Evolutionary conservation across 2,329 filamentous ascomycete species (phyloP).

Genomic region (Pseudogymnoascus sp.): DNA sequence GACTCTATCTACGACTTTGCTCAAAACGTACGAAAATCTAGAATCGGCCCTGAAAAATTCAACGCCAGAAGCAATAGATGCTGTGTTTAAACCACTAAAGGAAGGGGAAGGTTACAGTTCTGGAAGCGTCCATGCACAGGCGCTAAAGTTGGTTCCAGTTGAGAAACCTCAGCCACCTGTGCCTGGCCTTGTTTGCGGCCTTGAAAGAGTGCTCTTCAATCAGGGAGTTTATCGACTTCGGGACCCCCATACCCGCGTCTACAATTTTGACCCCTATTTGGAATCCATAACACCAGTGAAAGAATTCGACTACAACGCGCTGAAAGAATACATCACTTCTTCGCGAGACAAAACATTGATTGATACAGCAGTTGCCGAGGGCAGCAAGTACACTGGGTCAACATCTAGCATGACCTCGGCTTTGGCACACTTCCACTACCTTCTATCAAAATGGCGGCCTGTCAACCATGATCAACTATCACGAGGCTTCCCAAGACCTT

Average conservation of each 20-base stretch:
- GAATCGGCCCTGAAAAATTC: background rate
- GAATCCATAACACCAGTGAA: constrained; percentile 85
- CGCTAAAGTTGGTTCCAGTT: constrained; percentile 24
- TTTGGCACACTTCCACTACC: constrained; percentile 84
- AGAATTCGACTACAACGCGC: constrained; percentile 84
- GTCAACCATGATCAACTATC: constrained; percentile 64
- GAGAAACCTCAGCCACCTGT: constrained; percentile 24
- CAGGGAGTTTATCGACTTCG: constrained; percentile 86
- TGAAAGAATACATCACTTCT: constrained; percentile 85
- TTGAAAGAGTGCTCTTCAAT: constrained; percentile 73
- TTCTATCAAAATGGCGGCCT: constrained; percentile 75
- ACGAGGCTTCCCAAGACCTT: constrained; percentile 54
- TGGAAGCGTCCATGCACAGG: constrained; percentile 20
- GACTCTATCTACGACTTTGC: background rate
- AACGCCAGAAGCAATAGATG: background rate
- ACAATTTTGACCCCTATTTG: constrained; percentile 95
- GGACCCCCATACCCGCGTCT: constrained; percentile 79
- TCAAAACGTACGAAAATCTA: background rate
- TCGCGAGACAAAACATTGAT: constrained; percentile 71
- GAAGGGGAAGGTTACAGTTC: background rate
- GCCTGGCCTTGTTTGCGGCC: constrained; percentile 26
- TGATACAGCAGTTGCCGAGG: constrained; percentile 56
- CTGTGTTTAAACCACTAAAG: background rate
- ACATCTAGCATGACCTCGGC: constrained; percentile 93
- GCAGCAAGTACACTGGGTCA: constrained; percentile 82